Evolutionary conservation across 768 basidiomycete species (phyloP).

Genomic region (Asterophora parasitica): DNA sequence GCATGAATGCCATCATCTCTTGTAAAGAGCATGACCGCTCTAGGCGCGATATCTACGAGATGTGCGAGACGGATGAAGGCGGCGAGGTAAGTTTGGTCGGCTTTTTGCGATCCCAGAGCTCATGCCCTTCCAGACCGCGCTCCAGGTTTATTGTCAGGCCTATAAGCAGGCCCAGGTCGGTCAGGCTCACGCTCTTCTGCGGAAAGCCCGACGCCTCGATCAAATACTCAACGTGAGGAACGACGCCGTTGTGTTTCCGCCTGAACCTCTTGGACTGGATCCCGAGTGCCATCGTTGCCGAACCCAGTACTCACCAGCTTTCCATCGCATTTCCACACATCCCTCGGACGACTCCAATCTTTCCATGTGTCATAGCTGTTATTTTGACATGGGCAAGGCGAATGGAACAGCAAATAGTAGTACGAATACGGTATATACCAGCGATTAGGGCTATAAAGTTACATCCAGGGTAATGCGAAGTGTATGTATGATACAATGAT

Average conservation of each 20-base stretch:
- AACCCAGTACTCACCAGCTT: conserved; percentile 72
- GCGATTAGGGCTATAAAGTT: conserved; percentile 28
- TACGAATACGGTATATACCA: conserved; percentile 33
- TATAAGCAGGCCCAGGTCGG: conserved; percentile 77
- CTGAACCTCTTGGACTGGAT: conserved; percentile 23
- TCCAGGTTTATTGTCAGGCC: conserved; percentile 80
- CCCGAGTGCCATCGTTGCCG: conserved; percentile 57
- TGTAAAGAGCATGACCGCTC: conserved; percentile 73
- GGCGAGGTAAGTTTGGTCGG: conserved; percentile 59
- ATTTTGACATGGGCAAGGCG: conserved; percentile 32
- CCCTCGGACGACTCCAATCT: conserved; percentile 2
- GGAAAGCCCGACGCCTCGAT: conserved; percentile 86
- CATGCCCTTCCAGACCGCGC: conserved; percentile 59
- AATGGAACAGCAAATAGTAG: conserved; percentile 21
- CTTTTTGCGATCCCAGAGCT: conserved; percentile 4
- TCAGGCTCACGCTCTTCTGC: conserved; percentile 79
- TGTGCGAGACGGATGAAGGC: conserved; percentile 81
- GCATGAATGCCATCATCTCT: conserved; percentile 71
- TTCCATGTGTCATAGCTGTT: conserved; percentile 46
- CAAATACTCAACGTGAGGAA: conserved; percentile 49
- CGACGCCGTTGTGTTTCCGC: conserved; percentile 27
- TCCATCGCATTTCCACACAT: conserved; percentile 40
- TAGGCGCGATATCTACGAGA: conserved; percentile 68
- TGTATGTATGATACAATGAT: conserved; percentile 21
- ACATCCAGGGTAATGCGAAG: conserved; percentile 25